Base-by-base conservation (phyloP, 805 yeast species). In the Metschnikowia colocasiae region DNA sequence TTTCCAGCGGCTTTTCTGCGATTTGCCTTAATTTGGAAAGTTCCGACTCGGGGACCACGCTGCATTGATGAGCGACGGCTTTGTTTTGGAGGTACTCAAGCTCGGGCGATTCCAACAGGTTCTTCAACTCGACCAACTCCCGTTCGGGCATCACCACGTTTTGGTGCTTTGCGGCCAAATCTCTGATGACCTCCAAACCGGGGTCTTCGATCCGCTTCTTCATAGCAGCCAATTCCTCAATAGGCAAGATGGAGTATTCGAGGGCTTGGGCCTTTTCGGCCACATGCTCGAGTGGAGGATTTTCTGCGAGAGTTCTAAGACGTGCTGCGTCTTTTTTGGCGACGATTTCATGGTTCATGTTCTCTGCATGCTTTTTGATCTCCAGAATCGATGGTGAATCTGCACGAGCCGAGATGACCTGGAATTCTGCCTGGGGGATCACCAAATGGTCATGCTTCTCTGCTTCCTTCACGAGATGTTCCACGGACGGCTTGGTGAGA, bases 331-430 rank as follows among this genome's bases (percentile, higher is more conserved):
- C 20, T 12, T 30, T 12, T n/a, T 22, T 30, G 15, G 15, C 37
- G n/a, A 40, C 16, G 16, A 40, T 15, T 16, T 40, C 48, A 33
- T 48, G 49, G n/a, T 45, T 45, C 16, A 39, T 40, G 6, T 19
- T 23, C 9, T 35, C 35, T 2, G 63, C 63, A 20, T 46, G 38
- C 7, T 48, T 41, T 16, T 37, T 46, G 6, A 64, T 32, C 37
- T 55, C 59, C 15, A 51, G 54, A 10, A 52, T 32, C 7, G 53
- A 18, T 19, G 68, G 68, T 6, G 45, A 34, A n/a, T 55, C 40
- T 3, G 53, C 51, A 6, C 45, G 42, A 2, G 18, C 26, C 2
- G 25, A 8, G 3, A 50, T 37, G 4, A 13, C 16, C 8, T 50
- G 43, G 15, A 54, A 53, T 3, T 59, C 59, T 1, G 30, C 36